Base-by-base conservation (phyloP, 495 filamentous ascomycete species). In the Schizothecium vesticola region DNA sequence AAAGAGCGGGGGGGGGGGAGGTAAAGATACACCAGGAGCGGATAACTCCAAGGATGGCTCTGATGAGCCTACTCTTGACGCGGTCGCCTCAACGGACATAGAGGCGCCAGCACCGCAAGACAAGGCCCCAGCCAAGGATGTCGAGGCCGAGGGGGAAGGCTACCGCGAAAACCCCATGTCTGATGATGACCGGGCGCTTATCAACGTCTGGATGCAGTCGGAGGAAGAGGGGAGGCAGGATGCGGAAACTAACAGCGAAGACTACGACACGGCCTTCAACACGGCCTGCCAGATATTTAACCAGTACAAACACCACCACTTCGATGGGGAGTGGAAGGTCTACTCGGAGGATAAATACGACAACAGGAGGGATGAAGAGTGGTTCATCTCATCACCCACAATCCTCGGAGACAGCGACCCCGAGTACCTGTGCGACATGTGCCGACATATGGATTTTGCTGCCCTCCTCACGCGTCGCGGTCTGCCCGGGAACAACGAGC, bases 341-440 rank as follows among this genome's bases (percentile, higher is more conserved):
- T 66, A 60, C 56, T 36, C 57, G 36, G 58, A 59, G 56, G 25
- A 66, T 8, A 59, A 66, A 33, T 56, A 11, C 3, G 7, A 61
- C 3, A 23, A 56, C 65, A 59, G 19, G n/a, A 43, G 22, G n/a
- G 69, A 71, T 13, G 69, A 67, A 43, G 69, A 71, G 25, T 71
- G 69, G 69, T 71, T 68, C 61, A 71, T 71, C 26, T 24, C 65
- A 33, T 65, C 61, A 3, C 69, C 69, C 9, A 11, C 29, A 0
- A 25, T 65, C 11, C 36, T 65, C 12, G 36, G 61, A 4, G 25
- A 55, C 21, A 59, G n/a, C 57, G 62, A 71, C 25, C 69, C 65
- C 1, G 65, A 71, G 29, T 71, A 71, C 24, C 62, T 71, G 2
- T 71, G 69, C 61, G 69, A 67, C 3, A 71, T 71, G 69, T 71